Evolutionary conservation across 2,329 filamentous ascomycete species (phyloP), one percentile per base, ranked within the genome.

Genomic region (Stagonosporopsis tanaceti): DNA sequence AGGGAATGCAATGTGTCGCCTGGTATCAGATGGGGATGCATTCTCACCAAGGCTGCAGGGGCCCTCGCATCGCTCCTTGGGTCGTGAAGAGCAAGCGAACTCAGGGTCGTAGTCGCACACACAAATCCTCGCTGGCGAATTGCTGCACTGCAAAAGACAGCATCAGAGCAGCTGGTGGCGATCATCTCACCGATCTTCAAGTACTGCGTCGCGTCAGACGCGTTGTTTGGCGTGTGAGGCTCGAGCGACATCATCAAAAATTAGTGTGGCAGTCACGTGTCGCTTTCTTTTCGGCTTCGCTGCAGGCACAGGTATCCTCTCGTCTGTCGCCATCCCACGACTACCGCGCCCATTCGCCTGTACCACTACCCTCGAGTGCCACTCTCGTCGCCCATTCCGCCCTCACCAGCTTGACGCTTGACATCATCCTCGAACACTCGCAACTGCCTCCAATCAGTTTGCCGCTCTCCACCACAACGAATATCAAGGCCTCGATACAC

Each of bases 401-500:
- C 57, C 57, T 47, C 45, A 57, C 59, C 58, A 56, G 62, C 68
- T 66, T 59, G 63, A 58, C 55, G 61, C 63, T 60, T 57, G 57
- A 64, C 61, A 59, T 61, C 65, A 41, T n/a, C 48, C 57, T 59
- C 56, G 41, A 60, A 45, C 32, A 47, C 52, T 63, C 59, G 65
- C 61, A 65, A 62, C 66, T 67, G 65, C 67, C 62, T 60, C 57
- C 47, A 56, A 53, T 53, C 62, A 57, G 53, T 62, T 66, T 61
- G 64, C 66, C 61, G 64, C 63, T 63, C 61, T 61, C 63, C 61
- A 65, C 62, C 60, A 61, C 59, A 61, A 58, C 59, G 62, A 68
- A 65, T 63, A 62, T 62, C 50, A 60, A 59, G 65, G 60, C 63
- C 60, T 69, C 64, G 66, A 66, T 57, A 62, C 52, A 66, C 62